Base-by-base conservation (phyloP, 768 basidiomycete genomes). In the Gelatoporia subvermispora region DNA sequence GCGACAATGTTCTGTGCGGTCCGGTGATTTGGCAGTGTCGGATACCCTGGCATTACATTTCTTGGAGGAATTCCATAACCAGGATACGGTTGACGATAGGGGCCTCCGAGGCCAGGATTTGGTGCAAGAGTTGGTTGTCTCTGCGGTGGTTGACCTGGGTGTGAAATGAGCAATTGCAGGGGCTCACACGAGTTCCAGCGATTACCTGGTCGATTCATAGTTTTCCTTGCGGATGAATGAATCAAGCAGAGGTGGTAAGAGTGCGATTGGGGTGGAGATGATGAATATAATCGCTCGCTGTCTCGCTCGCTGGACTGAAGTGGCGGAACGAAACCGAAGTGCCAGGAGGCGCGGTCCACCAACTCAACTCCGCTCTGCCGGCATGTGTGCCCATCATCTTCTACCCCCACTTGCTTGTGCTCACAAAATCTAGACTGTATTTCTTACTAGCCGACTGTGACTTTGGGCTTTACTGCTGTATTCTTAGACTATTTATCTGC, bases 71-170 rank as follows among this genome's bases (percentile, higher is more conserved):
- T 69, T 18, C 73, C 77, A 62, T 81, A 86, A 20, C 69, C 63
- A n/a, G 74, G 68, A 58, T 66, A 74, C 23, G 69, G 73, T 35
- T 66, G 68, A 60, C 86, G 81, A 66, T 80, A 88, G 59, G 84
- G 85, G 35, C 70, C 78, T 10, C 77, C 72, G 50, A 86, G 74
- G 35, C 70, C 70, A 51, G 85, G 76, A 51, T 81, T 82, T 24
- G 84, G 79, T 9, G 77, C 76, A 50, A 88, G 77, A 66, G 77
- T 85, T 55, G 88, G 85, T 43, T 87, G 85, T 65, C 87, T 76
- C 67, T 88, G 87, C 60, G 84, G 85, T 45, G 86, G 85, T 77
- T 88, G 87, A 61, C 85, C 85, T 88, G 64, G 51, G 52, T 51
- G 49, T 49, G 52, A 49, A 47, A 53, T 52, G 43, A 57, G 54